phyloP scores from a whole-genome alignment of 2,329 filamentous ascomycete genomes.

The Coniella vitis region DNA sequence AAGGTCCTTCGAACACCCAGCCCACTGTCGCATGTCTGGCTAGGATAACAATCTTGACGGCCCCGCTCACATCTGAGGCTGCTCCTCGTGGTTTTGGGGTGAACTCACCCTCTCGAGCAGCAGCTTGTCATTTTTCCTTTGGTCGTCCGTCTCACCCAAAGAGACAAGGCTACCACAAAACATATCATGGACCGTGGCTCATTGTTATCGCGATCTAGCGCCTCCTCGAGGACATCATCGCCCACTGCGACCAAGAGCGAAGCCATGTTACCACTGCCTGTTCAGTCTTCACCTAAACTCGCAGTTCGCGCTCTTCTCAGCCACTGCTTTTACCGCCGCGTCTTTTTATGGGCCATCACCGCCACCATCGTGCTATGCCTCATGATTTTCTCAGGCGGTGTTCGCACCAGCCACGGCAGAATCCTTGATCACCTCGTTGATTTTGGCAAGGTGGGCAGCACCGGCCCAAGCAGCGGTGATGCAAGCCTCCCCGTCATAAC shows the following conservation, averaged over 20 bases:
- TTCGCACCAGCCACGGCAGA: constrained; percentile 18
- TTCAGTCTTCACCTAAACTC: constrained; percentile 19
- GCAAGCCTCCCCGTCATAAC: constrained; percentile 4
- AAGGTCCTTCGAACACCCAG: too few relatives aligned
- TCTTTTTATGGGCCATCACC: constrained; percentile 43
- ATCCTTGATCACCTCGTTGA: constrained; percentile 19
- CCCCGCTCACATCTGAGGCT: constrained; percentile 9
- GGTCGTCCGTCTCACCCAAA: neutral
- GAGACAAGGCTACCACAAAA: neutral
- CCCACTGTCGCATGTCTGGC: constrained; percentile 3
- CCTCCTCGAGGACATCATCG: constrained; percentile 12
- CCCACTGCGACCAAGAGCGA: constrained; percentile 10
- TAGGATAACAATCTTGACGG: neutral
- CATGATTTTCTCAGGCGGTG: constrained; percentile 30
- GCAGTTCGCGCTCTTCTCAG: constrained; percentile 40
- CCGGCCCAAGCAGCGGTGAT: neutral
- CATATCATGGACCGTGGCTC: constrained; percentile 11
- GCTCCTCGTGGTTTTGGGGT: constrained; percentile 1
- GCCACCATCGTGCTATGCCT: constrained; percentile 35
- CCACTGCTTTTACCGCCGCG: constrained; percentile 45
- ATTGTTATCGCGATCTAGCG: constrained; percentile 7
- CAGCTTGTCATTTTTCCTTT: neutral
- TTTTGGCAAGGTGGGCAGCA: constrained; percentile 13
- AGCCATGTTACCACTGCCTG: constrained; percentile 12
- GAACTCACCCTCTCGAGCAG: constrained; percentile 3